Percentiles rank a stretch among this genome's conserved stretches.
phyloP scores from a whole-genome alignment of 148 eudicot genomes.

The Heliosperma pusillum region DNA sequence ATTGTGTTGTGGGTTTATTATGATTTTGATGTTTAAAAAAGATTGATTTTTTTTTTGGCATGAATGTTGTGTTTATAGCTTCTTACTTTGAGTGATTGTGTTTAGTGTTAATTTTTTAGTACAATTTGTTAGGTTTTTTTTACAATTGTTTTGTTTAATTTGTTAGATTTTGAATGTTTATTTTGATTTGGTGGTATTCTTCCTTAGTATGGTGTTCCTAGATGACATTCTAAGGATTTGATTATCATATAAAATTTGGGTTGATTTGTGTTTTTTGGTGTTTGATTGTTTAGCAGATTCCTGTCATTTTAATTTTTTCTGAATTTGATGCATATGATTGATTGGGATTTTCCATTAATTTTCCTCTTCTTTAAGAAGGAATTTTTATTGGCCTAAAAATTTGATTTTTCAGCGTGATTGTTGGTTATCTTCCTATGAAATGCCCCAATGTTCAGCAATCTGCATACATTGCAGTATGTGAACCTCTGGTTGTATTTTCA shows the following conservation, averaged over 20 bases:
- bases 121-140: too few relatives aligned
- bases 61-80: too few relatives aligned
- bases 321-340: not conserved
- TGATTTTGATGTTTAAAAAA: not conserved
- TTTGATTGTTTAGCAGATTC: not conserved
- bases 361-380: not conserved
- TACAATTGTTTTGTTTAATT: too few relatives aligned
- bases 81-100: too few relatives aligned
- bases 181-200: not conserved
- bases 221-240: not conserved
- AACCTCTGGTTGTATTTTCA: not conserved
- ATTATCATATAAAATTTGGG: not conserved
- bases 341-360: not conserved
- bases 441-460: not conserved
- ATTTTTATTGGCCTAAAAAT: not conserved
- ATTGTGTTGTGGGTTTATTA: not conserved
- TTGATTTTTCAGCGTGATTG: not conserved
- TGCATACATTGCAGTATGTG: not conserved
- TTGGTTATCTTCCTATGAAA: not conserved
- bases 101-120: too few relatives aligned
- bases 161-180: too few relatives aligned
- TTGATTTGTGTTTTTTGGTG: not conserved
- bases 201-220: not conserved
- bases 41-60: too few relatives aligned
- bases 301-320: not conserved